phyloP scores from a whole-genome alignment of 257 asterid species.

The Verbascum thapsus region DNA sequence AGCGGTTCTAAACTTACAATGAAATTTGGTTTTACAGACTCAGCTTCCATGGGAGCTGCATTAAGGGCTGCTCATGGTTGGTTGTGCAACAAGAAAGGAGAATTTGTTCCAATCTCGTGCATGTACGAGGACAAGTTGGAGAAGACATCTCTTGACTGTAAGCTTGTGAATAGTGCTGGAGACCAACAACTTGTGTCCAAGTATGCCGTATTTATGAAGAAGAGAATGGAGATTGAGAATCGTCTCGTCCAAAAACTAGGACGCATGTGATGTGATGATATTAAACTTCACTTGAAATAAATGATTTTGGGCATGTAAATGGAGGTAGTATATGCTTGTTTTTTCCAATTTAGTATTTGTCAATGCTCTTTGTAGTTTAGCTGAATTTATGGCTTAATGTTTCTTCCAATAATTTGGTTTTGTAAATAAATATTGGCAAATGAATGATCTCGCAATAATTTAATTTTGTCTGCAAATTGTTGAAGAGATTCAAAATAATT shows the following conservation, averaged over 20 bases:
- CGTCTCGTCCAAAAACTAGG: constrained; percentile 64
- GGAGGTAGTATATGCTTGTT: too few species aligned
- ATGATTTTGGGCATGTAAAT: too few species aligned
- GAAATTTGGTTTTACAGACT: constrained; percentile 48
- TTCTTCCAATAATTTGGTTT: too few species aligned
- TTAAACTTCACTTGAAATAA: too few species aligned
- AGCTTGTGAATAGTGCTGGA: constrained; percentile 61
- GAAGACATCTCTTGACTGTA: constrained; percentile 62
- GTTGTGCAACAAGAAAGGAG: constrained; percentile 69
- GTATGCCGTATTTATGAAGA: constrained; percentile 71
- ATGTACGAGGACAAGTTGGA: constrained; percentile 71
- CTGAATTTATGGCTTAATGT: too few species aligned
- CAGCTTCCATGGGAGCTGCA: constrained; percentile 94
- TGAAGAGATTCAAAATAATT: too few species aligned
- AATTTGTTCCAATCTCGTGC: constrained; percentile 57
- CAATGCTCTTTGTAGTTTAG: too few species aligned
- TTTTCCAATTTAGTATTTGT: too few species aligned
- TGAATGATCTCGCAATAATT: too few species aligned
- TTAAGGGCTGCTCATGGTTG: constrained; percentile 95
- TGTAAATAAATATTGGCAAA: too few species aligned
- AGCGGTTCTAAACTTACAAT: too few species aligned
- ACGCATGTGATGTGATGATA: constrained; percentile 37
- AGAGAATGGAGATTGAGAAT: constrained; percentile 76
- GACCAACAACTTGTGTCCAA: constrained; percentile 49
- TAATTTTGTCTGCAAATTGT: too few species aligned